Evolutionary conservation across 169 alveolate species (phyloP), one percentile per base, ranked within the genome.

Genomic region (Plasmodium blacklocki): DNA sequence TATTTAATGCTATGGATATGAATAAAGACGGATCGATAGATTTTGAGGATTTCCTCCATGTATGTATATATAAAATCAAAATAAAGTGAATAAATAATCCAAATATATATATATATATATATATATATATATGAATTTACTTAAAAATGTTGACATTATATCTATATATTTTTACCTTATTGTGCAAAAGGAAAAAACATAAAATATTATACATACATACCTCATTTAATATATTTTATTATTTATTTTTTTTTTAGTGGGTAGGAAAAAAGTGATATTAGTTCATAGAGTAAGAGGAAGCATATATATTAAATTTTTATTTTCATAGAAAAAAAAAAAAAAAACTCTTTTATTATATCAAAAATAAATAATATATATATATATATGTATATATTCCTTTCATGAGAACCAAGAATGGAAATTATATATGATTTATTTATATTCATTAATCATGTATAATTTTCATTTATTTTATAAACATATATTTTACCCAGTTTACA

Each of bases 11-110:
- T 3, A 86, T 86, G 92, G 92, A 86, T 19, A 21, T 86, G 39
- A 72, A 86, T 56, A 58, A 86, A n/a, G 92, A 86, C 12, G 92
- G 92, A 23, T 52, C 66, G 3, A 15, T 86, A 66, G 92, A 86
- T 62, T 86, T 86, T 72, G 88, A 86, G 23, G 92, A 86, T 49
- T 86, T 86, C 47, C 70, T 80, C 8, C 58, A 32, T 58, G 90
- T 80, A 60, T 32, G 49, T 63, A 68, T n/a, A 56, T 21, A 19
- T 15, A 15, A 72, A 45, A 19, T 12, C 19, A 18, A 47, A 18
- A 19, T 47, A 15, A 56, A 56, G 6, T 11, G 12, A 14, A 56
- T 2, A 3, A 54, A 6, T 18, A 32, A 11, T 29, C n/a, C 7
- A 19, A 18, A 71, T 71, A 47, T 47, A 47, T 26, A 26, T 3